Base-by-base conservation (phyloP, 208 protist species). In the Acanthamoeba quina region DNA sequence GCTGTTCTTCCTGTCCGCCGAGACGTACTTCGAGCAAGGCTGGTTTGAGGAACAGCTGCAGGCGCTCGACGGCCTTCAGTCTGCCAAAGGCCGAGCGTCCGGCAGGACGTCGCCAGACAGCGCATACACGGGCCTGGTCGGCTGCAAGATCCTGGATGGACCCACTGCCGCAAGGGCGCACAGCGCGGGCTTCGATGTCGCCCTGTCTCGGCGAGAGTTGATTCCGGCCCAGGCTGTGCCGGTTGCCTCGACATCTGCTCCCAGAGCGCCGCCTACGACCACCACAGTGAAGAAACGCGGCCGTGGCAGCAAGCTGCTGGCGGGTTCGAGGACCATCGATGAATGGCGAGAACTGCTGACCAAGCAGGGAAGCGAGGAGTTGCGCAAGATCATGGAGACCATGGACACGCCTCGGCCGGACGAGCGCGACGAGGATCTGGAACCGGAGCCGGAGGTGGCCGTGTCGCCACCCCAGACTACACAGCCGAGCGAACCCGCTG, bases 41-140 rank as follows among this genome's bases (percentile, higher is more conserved):
- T 86, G 78, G 78, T 86, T 86, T 49, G 78, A 86, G 13, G 78
- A 86, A 41, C 78, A 86, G 17, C 6, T 86, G 49, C 78, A 86
- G 31, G 49, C n/a, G 10, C 44, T 86, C 29, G 49, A 5, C 41
- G 2, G 47, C 19, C 17, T 37, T 10, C 34, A 2, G 17, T 54
- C 21, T n/a, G 44, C 19, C 44, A 82, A 26, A 24, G 31, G 72
- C 37, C 68, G 64, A 37, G 11, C 24, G 37, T 15, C 68, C 29
- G 68, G 37, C 37, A 34, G 9, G n/a, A 13, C 74, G 6, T 26
- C 49, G 4, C 7, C 24, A 3, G 29, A 9, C 7, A 17, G 34
- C 52, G 44, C 29, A 0, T 6, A 7, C 41, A 44, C 29, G 21
- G 85, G 85, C 10, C 24, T 91, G 37, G n/a, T 91, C 19, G 85